phyloP scores from a whole-genome alignment of 2,329 filamentous ascomycete species.

The Pseudomassariella vexata region DNA sequence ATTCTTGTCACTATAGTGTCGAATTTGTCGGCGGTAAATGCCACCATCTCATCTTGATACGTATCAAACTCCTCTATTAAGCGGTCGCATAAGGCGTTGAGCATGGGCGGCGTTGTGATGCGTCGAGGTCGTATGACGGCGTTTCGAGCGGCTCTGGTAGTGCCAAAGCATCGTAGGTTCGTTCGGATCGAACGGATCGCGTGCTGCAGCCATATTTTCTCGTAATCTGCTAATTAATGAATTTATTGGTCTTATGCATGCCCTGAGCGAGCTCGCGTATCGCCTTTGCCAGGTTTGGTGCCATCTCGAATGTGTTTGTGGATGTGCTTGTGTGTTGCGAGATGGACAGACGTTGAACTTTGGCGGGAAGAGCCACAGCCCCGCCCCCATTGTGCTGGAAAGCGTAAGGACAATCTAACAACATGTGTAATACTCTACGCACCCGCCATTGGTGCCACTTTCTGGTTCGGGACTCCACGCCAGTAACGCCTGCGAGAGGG shows the following conservation, averaged over 20 bases:
- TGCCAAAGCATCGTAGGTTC: slow-evolving; percentile 5
- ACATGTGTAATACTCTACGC: no score
- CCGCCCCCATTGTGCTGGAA: no score
- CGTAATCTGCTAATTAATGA: not conserved
- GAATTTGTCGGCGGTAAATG: slow-evolving; percentile 1
- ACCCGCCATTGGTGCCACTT: no score
- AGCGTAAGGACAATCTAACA: no score
- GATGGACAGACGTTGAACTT: no score
- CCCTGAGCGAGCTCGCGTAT: not conserved
- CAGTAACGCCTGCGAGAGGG: no score
- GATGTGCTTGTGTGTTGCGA: no score
- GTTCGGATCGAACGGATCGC: slow-evolving; percentile 2
- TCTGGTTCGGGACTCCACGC: no score
- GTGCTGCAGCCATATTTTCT: slow-evolving; percentile 1
- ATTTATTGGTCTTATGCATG: not conserved
- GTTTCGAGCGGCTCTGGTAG: slow-evolving; percentile 3
- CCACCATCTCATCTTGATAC: slow-evolving; percentile 3
- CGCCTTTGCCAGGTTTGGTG: slow-evolving; percentile 3
- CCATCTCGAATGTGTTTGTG: no score
- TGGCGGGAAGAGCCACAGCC: no score
- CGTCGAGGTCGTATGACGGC: slow-evolving; percentile 2
- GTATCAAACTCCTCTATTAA: not conserved
- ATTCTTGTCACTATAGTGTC: slow-evolving; percentile 1
- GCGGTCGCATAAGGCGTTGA: not conserved
- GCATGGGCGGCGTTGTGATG: slow-evolving; percentile 3